These are phyloP conservation scores for Singerocomus inundabilis DNA, from an alignment of 1,284 basidiomycete genomes.

Conservation along the genomic window DNA sequence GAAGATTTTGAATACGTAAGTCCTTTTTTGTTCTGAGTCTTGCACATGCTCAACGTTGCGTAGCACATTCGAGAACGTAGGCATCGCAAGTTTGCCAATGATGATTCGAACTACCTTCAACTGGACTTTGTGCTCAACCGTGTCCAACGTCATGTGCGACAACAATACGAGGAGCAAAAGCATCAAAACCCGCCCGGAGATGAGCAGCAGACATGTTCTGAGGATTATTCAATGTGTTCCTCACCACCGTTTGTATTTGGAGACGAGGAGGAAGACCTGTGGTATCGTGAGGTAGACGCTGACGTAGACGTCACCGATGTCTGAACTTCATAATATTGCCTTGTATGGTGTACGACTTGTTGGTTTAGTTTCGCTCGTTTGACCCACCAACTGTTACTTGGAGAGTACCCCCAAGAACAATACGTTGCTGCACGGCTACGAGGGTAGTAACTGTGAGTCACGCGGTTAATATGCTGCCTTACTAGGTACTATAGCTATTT, in stretches of 20 bases:
- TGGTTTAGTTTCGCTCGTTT: conserved; percentile 22
- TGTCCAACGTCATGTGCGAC: conserved; percentile 63
- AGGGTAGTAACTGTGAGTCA: not conserved
- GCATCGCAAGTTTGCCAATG: conserved; percentile 85
- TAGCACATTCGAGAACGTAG: conserved; percentile 79
- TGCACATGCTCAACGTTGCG: conserved; percentile 3
- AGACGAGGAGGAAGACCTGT: conserved; percentile 23
- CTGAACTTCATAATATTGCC: conserved; percentile 15
- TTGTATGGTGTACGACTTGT: conserved; percentile 25
- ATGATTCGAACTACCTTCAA: conserved; percentile 78
- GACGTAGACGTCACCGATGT: conserved; percentile 21
- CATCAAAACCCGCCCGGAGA: conserved; percentile 4
- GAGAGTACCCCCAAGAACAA: conserved; percentile 4
- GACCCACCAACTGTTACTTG: conserved; percentile 18
- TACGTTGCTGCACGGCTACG: not conserved
- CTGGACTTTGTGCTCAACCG: conserved; percentile 80
- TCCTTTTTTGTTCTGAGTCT: conserved; percentile 12
- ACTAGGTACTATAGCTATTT: too few species aligned
- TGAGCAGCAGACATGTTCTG: conserved; percentile 25
- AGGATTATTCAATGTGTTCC: conserved; percentile 27
- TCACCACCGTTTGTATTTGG: conserved; percentile 16
- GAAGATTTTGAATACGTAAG: conserved; percentile 83
- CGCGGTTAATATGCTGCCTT: too few species aligned
- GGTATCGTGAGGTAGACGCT: conserved; percentile 23
- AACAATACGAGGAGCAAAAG: conserved; percentile 41